A percentile compares a stretch with the other conserved stretches of the same genome.
Conservation (phyloP, 176 grass and related monocot genomes). For the Triticum timopheevii region DNA sequence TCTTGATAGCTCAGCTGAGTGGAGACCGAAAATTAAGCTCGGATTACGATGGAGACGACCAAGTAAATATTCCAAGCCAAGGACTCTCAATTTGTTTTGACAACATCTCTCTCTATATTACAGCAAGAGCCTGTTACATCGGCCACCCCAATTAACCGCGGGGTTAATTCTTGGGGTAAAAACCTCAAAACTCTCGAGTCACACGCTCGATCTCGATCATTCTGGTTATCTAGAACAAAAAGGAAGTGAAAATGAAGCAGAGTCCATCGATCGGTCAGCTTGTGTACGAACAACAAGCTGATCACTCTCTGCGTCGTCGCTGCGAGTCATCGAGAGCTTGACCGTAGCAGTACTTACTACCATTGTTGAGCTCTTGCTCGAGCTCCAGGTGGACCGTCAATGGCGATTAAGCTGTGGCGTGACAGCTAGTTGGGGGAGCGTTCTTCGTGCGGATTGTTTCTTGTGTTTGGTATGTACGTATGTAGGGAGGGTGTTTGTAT, state of each 20-base stretch:
- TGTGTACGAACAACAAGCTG: slow-evolving; percentile 23
- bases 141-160: slow-evolving; percentile 13
- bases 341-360: slow-evolving; percentile 10
- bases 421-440: neutral
- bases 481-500: neutral
- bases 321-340: slow-evolving; percentile 29
- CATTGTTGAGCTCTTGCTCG: slow-evolving; percentile 14
- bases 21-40: slow-evolving; percentile 25
- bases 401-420: neutral
- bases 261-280: slow-evolving; percentile 21
- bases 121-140: slow-evolving; percentile 17
- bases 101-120: slow-evolving; percentile 20
- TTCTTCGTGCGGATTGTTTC: neutral
- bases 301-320: slow-evolving; percentile 5
- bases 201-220: slow-evolving; percentile 17
- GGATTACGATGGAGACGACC: slow-evolving; percentile 6
- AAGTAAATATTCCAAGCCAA: slow-evolving; percentile 26
- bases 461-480: neutral
- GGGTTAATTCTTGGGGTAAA: slow-evolving; percentile 14
- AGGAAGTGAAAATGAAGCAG: neutral
- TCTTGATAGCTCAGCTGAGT: slow-evolving; percentile 32
- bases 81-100: neutral
- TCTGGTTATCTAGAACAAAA: slow-evolving; percentile 22
- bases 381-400: neutral
- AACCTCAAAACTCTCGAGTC: slow-evolving; percentile 23